Conservation (phyloP, 257 asterid species). For the Nemophila menziesii region DNA sequence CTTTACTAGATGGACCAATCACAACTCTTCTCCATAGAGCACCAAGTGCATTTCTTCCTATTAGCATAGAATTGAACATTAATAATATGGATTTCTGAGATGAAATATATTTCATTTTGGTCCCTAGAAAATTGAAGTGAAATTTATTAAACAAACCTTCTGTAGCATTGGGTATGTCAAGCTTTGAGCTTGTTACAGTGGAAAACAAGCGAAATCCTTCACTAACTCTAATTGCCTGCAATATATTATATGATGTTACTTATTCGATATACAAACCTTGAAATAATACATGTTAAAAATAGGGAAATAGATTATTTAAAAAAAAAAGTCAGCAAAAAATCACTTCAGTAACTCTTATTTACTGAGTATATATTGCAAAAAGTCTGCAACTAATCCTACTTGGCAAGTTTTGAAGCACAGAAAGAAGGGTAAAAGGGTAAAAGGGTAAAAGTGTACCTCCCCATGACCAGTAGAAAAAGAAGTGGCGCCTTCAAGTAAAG, state of each 20-base stretch:
- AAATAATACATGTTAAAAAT: too few relatives aligned
- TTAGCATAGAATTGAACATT: not conserved
- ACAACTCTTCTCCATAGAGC: conserved; percentile 81
- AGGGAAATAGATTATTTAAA: too few relatives aligned
- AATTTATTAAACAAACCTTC: conserved; percentile 31
- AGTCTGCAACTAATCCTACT: too few relatives aligned
- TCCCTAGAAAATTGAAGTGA: not conserved
- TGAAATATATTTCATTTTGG: too few relatives aligned
- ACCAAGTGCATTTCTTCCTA: conserved; percentile 59
- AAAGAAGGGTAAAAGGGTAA: not conserved
- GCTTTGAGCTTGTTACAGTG: conserved; percentile 67
- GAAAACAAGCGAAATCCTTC: conserved; percentile 72
- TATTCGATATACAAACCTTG: too few relatives aligned
- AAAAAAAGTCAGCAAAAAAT: too few relatives aligned
- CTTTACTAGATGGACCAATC: conserved; percentile 40
- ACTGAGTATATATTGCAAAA: too few relatives aligned
- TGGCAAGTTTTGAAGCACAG: not conserved
- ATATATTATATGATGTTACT: too few relatives aligned
- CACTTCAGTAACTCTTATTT: too few relatives aligned
- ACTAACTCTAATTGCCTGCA: conserved; percentile 74
- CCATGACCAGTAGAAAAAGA: conserved; percentile 76
- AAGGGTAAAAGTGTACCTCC: conserved; percentile 50
- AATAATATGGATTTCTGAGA: too few relatives aligned
- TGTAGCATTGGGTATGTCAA: conserved; percentile 33
- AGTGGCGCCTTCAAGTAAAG: conserved; percentile 70